These are phyloP conservation scores for Penicillium samsonianum DNA, from an alignment of 495 filamentous ascomycete species.

Conservation along the genomic window DNA sequence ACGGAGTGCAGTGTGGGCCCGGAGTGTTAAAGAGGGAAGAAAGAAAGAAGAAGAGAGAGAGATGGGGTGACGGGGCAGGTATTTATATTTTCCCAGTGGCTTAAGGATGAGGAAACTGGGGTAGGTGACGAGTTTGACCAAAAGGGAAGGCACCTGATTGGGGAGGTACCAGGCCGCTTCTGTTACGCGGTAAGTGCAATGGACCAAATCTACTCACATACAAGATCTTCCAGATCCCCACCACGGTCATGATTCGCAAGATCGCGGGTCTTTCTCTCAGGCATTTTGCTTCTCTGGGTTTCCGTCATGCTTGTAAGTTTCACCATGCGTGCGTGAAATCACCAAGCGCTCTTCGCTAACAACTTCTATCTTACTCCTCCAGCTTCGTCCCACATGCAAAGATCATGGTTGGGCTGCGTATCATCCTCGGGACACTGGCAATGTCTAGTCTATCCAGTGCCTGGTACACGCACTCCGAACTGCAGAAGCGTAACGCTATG, in stretches of 20 bases:
- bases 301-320: constrained; percentile 48
- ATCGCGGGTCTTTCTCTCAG: constrained; percentile 52
- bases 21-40: not conserved
- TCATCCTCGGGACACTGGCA: constrained; percentile 58
- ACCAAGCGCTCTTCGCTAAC: not conserved
- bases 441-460: constrained; percentile 55
- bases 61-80: not conserved
- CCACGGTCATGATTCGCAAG: constrained; percentile 52
- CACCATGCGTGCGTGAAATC: not conserved
- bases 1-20: not conserved
- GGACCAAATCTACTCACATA: constrained; percentile 2
- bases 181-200: constrained; percentile 9
- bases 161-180: not conserved
- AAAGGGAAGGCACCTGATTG: not conserved
- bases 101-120: not conserved
- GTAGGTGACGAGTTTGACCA: not conserved
- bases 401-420: constrained; percentile 51
- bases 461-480: constrained; percentile 59
- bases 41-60: not conserved
- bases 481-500: constrained; percentile 56
- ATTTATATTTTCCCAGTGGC: not conserved
- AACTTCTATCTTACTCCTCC: constrained; percentile 5
- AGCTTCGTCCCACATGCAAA: constrained; percentile 55
- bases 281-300: constrained; percentile 50
- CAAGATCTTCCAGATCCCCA: constrained; percentile 22